Base-by-base conservation (phyloP, 1,284 basidiomycete species). In the Volvariella volvacea region DNA sequence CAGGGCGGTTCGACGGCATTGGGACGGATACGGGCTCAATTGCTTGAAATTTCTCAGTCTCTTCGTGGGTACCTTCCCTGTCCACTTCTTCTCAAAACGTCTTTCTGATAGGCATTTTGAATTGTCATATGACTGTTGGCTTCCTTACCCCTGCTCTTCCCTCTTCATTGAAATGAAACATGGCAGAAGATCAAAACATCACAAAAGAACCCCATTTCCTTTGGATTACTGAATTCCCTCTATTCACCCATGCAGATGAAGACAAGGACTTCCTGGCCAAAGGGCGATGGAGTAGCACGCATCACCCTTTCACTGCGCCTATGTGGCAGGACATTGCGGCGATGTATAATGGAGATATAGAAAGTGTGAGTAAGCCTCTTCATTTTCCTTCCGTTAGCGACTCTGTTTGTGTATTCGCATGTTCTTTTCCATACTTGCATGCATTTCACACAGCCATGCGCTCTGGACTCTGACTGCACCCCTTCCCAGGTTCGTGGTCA, bases 221-320 rank as follows among this genome's bases (percentile, higher is more conserved):
- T 14, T 97, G 93, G 93, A 78, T 97, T 47, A 96, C 92, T 3
- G 92, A 96, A 63, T 97, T 97, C 62, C 94, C 94, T 14, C 74
- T 97, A 22, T 96, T 96, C 68, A 95, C 92, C 3, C 80, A 74
- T 33, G 82, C 85, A 20, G 93, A 96, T 61, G 73, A 75, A 42
- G 93, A 96, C 68, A 96, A 96, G 68, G 81, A 86, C 28, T 79
- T 84, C 58, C 68, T 93, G 39, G 83, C 91, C 2, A 76, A 79
- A 44, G 92, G 91, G 12, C 74, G 92, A 52, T 95, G 90, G 88
- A 86, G 88, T 51, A 87, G 88, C 52, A 83, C 89, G 1, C 93
- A 97, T 58, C 93, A 97, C 63, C 93, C 93, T 1, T 97, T 97
- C 67, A 97, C 93, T 9, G 92, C 93, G 4, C 94, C 94, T n/a